A percentile compares a stretch with the other conserved stretches of the same genome.
These are phyloP conservation scores for Flaveria robusta DNA, from an alignment of 129 eudicot species.

Conservation along the genomic window DNA sequence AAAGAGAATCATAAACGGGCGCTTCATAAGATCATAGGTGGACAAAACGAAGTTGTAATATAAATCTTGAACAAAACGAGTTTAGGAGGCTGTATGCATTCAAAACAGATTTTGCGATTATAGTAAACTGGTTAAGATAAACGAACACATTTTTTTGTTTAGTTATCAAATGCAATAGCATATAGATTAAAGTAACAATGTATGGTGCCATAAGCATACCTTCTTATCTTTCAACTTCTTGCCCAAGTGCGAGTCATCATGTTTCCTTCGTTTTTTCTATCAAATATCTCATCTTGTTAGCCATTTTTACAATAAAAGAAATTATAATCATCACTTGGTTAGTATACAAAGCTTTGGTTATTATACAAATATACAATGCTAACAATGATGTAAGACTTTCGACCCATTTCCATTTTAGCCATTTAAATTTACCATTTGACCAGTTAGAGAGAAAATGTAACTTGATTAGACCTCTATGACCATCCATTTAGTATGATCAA, in stretches of 20 bases:
- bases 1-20: too few relatives aligned
- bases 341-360: slow-evolving; percentile 2
- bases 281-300: slow-evolving; percentile 32
- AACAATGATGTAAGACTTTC: neutral
- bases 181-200: slow-evolving; percentile 13
- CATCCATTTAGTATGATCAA: neutral
- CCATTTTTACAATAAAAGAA: slow-evolving; percentile 4
- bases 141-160: neutral
- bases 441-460: neutral
- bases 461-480: neutral
- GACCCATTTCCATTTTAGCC: slow-evolving; percentile 7
- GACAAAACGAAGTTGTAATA: too few relatives aligned
- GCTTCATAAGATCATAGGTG: too few relatives aligned
- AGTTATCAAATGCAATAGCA: neutral
- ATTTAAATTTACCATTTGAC: neutral
- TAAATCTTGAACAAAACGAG: neutral
- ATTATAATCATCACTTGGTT: neutral
- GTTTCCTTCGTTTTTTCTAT: slow-evolving; percentile 94
- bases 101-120: neutral
- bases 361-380: too few relatives aligned
- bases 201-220: slow-evolving; percentile 43
- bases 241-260: slow-evolving; percentile 58
- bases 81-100: neutral
- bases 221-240: slow-evolving; percentile 74
- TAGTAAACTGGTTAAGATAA: neutral